These are phyloP conservation scores for Ophiosphaerella narmari DNA, from an alignment of 2,329 filamentous ascomycete species.

Conservation along the genomic window DNA sequence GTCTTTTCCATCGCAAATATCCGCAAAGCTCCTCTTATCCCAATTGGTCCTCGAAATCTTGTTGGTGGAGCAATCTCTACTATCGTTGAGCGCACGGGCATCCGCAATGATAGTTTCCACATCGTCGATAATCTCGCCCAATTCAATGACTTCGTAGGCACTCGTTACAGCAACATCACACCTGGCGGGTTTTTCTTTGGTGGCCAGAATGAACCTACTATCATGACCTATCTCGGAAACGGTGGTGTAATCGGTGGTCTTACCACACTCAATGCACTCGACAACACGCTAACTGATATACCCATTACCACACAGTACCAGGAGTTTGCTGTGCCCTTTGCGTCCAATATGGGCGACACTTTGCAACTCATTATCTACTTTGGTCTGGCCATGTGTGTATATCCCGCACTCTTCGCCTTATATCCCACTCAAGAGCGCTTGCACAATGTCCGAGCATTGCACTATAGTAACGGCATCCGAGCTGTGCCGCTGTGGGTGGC, in stretches of 20 bases:
- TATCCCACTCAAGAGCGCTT: constrained; percentile 87
- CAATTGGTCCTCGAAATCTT: constrained; percentile 46
- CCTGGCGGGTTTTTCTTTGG: constrained; percentile 83
- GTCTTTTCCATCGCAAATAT: constrained; percentile 34
- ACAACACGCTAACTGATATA: constrained; percentile 72
- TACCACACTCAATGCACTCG: constrained; percentile 86
- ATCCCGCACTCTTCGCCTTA: constrained; percentile 83
- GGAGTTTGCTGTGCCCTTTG: constrained; percentile 75
- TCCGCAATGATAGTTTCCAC: constrained; percentile 46
- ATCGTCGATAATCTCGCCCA: constrained; percentile 67
- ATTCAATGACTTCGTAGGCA: constrained; percentile 69
- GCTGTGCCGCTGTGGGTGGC: constrained; percentile 83
- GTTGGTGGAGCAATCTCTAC: constrained; percentile 33
- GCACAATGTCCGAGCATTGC: constrained; percentile 77
- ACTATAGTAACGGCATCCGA: constrained; percentile 90
- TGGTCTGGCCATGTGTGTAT: constrained; percentile 75
- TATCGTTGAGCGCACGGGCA: constrained; percentile 34
- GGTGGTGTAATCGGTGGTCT: constrained; percentile 67
- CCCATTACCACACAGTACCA: constrained; percentile 74
- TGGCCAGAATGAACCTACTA: constrained; percentile 64
- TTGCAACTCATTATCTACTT: constrained; percentile 83
- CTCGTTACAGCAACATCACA: constrained; percentile 68
- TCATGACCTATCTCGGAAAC: constrained; percentile 73
- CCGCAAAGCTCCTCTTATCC: constrained; percentile 39
- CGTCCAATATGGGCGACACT: constrained; percentile 69